These are phyloP conservation scores for Calonectria fujianensis DNA, from an alignment of 2,329 filamentous ascomycete genomes.

Conservation along the genomic window DNA sequence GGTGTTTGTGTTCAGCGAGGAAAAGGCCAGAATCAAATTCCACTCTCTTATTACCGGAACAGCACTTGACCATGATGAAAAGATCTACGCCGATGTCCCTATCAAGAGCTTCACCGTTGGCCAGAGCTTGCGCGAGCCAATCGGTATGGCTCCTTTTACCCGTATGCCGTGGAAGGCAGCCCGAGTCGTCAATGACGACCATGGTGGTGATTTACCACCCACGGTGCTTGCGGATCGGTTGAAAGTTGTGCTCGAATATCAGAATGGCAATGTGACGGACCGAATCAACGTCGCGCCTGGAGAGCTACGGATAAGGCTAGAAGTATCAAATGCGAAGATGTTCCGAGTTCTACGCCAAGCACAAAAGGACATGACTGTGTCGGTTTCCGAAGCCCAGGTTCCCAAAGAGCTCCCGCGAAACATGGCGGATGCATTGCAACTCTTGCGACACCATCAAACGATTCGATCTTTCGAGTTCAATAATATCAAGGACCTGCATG, in stretches of 20 bases:
- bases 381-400: conserved; percentile 81
- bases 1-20: conserved; percentile 85
- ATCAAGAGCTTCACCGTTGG: conserved; percentile 79
- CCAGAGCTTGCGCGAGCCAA: conserved; percentile 70
- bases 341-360: conserved; percentile 82
- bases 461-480: conserved; percentile 83
- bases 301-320: conserved; percentile 81
- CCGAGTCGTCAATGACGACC: conserved; percentile 83
- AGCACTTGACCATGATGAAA: conserved; percentile 79
- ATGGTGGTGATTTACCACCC: conserved; percentile 74
- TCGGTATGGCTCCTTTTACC: conserved; percentile 70
- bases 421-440: conserved; percentile 78
- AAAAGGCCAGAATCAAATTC: conserved; percentile 81
- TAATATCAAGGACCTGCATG: conserved; percentile 81
- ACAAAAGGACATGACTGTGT: conserved; percentile 86
- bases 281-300: conserved; percentile 87
- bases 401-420: conserved; percentile 77
- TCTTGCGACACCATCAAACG: conserved; percentile 75
- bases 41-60: conserved; percentile 85
- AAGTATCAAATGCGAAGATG: conserved; percentile 76
- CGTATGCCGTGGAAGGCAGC: conserved; percentile 79
- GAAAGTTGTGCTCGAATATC: conserved; percentile 84
- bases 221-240: conserved; percentile 86
- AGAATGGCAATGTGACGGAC: conserved; percentile 87
- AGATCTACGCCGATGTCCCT: conserved; percentile 81